phyloP scores from a whole-genome alignment of 306 rosid genomes.

The Vachellia pachyceras region DNA sequence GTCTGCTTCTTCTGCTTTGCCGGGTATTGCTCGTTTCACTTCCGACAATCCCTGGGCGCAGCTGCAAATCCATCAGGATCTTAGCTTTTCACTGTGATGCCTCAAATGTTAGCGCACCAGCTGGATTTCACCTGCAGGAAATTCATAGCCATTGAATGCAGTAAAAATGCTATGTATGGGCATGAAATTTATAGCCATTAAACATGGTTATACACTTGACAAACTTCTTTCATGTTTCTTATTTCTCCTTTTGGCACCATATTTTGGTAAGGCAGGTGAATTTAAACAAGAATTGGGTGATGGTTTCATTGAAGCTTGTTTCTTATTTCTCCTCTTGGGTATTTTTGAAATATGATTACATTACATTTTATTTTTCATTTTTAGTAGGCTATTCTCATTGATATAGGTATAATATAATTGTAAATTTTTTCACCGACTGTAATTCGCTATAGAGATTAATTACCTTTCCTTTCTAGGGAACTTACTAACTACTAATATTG shows the following conservation, averaged over 20 bases:
- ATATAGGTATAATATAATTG: constrained; percentile 33
- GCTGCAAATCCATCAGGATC: too few relatives aligned
- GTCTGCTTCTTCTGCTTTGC: too few relatives aligned
- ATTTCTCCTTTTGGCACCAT: constrained; percentile 44
- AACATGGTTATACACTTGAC: constrained; percentile 1
- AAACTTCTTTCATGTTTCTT: constrained; percentile 9
- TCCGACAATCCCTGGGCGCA: too few relatives aligned
- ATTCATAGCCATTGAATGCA: neutral
- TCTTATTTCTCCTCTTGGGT: constrained; percentile 98
- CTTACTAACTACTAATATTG: constrained; percentile 24
- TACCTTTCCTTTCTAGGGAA: too few relatives aligned
- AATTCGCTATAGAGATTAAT: too few relatives aligned
- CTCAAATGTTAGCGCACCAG: neutral
- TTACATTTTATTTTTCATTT: constrained; percentile 27
- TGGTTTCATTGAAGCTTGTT: constrained; percentile 93
- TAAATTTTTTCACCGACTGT: constrained; percentile 52
- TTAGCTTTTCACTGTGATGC: neutral
- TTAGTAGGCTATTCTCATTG: constrained; percentile 25
- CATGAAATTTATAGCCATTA: neutral
- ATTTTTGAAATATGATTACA: constrained; percentile 37
- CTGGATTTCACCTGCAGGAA: neutral
- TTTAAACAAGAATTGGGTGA: constrained; percentile 86
- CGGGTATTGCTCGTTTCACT: too few relatives aligned
- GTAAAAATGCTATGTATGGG: neutral
- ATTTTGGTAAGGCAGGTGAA: constrained; percentile 98